Base-by-base conservation (phyloP, 2,329 filamentous ascomycete species). In the Basipetospora chlamydospora region DNA sequence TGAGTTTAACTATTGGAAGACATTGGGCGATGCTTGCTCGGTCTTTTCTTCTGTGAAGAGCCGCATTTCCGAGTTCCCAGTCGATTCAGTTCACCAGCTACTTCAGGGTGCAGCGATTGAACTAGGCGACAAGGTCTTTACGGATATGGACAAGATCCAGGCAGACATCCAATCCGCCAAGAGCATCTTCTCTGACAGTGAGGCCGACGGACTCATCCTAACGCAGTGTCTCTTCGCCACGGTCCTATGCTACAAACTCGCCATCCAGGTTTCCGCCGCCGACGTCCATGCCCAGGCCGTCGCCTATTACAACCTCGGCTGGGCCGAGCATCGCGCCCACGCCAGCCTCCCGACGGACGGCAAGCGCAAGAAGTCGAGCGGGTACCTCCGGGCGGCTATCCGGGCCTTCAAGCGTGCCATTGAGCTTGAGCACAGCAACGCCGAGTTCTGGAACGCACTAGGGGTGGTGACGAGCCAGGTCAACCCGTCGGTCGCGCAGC, bases 251-350 rank as follows among this genome's bases (percentile, higher is more conserved):
- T 83, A 92, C 54, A 98, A 96, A 54, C 73, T 83, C 43, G 86
- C 86, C 6, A 77, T 96, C 11, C 62, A 80, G 46, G 70, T 77
- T 26, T 80, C 79, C 12, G 62, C 75, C 1, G 64, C 77, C 40
- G 87, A 98, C 49, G 54, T 73, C 6, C 83, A 95, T 53, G 87
- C 88, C 3, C 87, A 92, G 56, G 84, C 90, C 2, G 83, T 96
- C n/a, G 84, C 87, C 0, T 90, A 88, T 69, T 98, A 94, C 58
- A 98, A 98, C 49, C 64, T 98, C 13, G 90, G 90, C 28, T 96
- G 87, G 83, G 82, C 84, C 1, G 90, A 98, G 54, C 76, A 90
- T 51, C 73, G 80, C 30, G 82, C 86, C 1, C 83, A 92, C 50
- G 61, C 66, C 9, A 83, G 75, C 49, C 62, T 84, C 15, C 69